Evolutionary conservation across 192 early-diverging fungal species (phyloP).

Genomic region (Coemansia sp.): DNA sequence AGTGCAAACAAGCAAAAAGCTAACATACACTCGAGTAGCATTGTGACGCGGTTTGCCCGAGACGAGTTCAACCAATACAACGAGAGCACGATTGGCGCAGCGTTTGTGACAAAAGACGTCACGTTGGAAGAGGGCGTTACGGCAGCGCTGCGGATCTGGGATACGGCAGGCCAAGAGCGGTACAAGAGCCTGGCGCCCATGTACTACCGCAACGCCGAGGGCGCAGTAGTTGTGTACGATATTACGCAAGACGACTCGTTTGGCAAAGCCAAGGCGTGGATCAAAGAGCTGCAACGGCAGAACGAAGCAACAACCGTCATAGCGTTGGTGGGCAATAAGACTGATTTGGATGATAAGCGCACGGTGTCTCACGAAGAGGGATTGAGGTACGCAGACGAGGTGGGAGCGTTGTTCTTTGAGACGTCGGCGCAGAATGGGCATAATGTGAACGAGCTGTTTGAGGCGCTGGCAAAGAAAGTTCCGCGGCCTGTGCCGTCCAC

Average conservation of each 20-base stretch:
- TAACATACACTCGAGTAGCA: conserved; percentile 46
- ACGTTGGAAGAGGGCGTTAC: conserved; percentile 72
- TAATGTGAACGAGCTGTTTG: conserved; percentile 81
- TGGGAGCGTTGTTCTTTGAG: conserved; percentile 83
- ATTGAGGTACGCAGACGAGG: conserved; percentile 71
- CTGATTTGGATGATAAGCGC: conserved; percentile 75
- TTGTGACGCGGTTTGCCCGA: conserved; percentile 90
- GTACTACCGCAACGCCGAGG: conserved; percentile 98
- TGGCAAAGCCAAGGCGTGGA: conserved; percentile 91
- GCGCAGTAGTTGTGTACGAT: conserved; percentile 96
- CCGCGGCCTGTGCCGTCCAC: conserved; percentile 45
- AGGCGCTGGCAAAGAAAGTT: conserved; percentile 79
- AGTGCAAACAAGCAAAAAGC: not conserved
- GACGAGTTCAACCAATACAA: conserved; percentile 94
- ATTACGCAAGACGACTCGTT: conserved; percentile 85
- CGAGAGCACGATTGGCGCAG: conserved; percentile 96
- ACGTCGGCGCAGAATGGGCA: conserved; percentile 85
- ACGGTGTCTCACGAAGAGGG: conserved; percentile 75
- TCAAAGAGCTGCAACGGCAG: conserved; percentile 93
- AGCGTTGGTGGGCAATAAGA: conserved; percentile 93
- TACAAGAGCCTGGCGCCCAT: conserved; percentile 94
- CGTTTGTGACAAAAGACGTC: conserved; percentile 89
- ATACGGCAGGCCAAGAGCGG: conserved; percentile 95
- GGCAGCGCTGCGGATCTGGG: conserved; percentile 84
- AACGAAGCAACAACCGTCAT: conserved; percentile 91